Percentiles rank a stretch among this genome's conserved stretches.
Evolutionary conservation across 2,329 filamentous ascomycete species (phyloP).

Genomic region (Pseudogymnoascus sp.): DNA sequence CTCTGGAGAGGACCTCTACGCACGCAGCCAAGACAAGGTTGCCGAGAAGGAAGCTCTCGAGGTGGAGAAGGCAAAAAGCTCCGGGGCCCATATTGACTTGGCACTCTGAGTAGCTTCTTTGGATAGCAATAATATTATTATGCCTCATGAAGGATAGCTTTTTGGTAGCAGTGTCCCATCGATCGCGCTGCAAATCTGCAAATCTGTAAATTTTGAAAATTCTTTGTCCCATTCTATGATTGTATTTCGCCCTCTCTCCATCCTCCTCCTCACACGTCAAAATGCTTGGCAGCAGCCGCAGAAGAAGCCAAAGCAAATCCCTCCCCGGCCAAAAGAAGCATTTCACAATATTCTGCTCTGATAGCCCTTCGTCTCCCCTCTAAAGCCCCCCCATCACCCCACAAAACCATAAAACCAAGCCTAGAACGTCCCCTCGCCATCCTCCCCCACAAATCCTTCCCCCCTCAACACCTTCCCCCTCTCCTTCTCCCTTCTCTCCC

Average conservation of each 20-base stretch:
- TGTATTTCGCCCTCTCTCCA: background rate
- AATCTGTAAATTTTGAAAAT: background rate
- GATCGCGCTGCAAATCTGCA: background rate
- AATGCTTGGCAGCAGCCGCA: background rate
- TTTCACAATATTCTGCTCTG: conserved; percentile 48
- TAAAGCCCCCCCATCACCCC: background rate
- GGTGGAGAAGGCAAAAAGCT: conserved; percentile 2
- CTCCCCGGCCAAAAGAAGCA: conserved; percentile 29
- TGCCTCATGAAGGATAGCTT: background rate
- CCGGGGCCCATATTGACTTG: conserved; percentile 21
- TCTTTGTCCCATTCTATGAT: background rate
- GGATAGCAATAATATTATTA: background rate
- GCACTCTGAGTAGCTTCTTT: conserved; percentile 10
- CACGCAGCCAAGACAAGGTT: conserved; percentile 12
- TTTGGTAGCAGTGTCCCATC: background rate
- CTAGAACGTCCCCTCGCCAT: conserved; percentile 34
- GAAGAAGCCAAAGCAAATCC: background rate
- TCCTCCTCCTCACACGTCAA: background rate
- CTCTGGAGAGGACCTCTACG: conserved; percentile 61
- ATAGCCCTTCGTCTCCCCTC: conserved; percentile 6
- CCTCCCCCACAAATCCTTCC: conserved; percentile 84
- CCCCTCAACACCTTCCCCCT: conserved; percentile 64
- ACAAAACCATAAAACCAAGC: background rate
- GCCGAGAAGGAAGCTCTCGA: conserved; percentile 7
- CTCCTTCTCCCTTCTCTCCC: conserved; percentile 68